Evolutionary conservation across 768 basidiomycete species (phyloP).

Genomic region (Tulasnella sp.): DNA sequence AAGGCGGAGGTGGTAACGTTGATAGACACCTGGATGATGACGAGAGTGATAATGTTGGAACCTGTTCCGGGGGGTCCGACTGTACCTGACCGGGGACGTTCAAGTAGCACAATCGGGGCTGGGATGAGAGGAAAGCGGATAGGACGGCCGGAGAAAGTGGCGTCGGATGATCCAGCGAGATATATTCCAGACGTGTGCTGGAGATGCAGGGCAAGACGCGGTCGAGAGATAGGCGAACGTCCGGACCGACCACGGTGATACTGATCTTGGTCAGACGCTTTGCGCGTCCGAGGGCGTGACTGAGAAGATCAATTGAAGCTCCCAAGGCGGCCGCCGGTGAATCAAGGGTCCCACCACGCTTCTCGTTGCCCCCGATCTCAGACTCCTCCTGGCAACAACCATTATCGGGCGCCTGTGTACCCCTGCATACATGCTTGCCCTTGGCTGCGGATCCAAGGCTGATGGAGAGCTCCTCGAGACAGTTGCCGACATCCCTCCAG

Average conservation of each 20-base stretch:
- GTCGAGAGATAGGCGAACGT: not conserved
- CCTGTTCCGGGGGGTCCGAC: conserved; percentile 5
- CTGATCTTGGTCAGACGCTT: not conserved
- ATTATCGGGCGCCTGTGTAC: not conserved
- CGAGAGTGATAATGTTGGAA: no score
- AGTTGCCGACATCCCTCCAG: conserved; percentile 8
- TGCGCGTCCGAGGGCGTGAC: not conserved
- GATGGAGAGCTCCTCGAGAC: conserved; percentile 1
- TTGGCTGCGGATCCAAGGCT: not conserved
- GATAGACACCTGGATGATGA: no score
- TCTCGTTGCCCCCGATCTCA: not conserved
- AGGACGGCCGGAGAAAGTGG: not conserved
- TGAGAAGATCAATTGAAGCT: not conserved
- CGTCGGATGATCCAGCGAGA: not conserved
- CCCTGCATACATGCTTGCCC: not conserved
- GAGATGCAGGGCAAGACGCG: conserved; percentile 2
- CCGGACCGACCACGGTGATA: not conserved
- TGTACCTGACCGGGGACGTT: not conserved
- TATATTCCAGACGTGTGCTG: not conserved
- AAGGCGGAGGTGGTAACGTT: not conserved
- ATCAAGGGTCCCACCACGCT: not conserved
- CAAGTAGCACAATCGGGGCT: conserved; percentile 1
- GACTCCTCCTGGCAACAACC: conserved; percentile 5
- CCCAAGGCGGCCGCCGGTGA: not conserved
- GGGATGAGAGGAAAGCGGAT: not conserved